Evolutionary conservation across 495 filamentous ascomycete genomes (phyloP), one percentile per base, ranked within the genome.

Genomic region (Pseudomonodictys pantanalensis): DNA sequence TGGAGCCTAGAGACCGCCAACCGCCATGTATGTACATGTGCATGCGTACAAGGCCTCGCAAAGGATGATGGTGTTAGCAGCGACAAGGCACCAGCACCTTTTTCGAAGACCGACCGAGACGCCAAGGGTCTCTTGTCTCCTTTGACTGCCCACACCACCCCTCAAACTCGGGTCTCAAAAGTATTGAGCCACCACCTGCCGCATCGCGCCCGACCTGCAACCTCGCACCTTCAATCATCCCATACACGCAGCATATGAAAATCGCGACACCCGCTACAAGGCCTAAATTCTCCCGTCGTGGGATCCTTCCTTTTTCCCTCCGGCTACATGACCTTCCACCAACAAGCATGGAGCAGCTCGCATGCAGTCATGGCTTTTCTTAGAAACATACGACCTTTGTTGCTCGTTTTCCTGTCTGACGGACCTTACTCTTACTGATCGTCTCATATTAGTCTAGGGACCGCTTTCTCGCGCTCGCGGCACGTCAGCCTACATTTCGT

Each of bases 121-220:
- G 52, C 60, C 52, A 63, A 52, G 60, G 43, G 32, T 50, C 56
- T 52, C 59, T 20, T 23, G 33, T 10, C 9, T 43, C 50, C 26
- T n/a, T 44, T 52, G 52, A 52, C 39, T 48, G 52, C 59, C 56
- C 52, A 42, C 33, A 30, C 47, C 57, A n/a, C n/a, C 48, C 52
- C 52, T 58, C 22, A 1, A 5, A 18, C 24, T 44, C 45, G 58
- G 56, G 44, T 25, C 38, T 41, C 38, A 25, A 46, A 20, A 48
- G 45, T 54, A 46, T 47, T 43, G 60, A 63, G 22, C 48, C 52
- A 58, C 60, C 52, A 58, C 60, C 52, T 46, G 24, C 50, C 39
- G 47, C 41, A 41, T 15, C 38, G 15, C 18, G 26, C 48, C 9
- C 25, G 3, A 26, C 26, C 26, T 45, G 9, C 51, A 12, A 33